phyloP scores from a whole-genome alignment of 805 yeast genomes.

The Nakazawaea anatomiae region DNA sequence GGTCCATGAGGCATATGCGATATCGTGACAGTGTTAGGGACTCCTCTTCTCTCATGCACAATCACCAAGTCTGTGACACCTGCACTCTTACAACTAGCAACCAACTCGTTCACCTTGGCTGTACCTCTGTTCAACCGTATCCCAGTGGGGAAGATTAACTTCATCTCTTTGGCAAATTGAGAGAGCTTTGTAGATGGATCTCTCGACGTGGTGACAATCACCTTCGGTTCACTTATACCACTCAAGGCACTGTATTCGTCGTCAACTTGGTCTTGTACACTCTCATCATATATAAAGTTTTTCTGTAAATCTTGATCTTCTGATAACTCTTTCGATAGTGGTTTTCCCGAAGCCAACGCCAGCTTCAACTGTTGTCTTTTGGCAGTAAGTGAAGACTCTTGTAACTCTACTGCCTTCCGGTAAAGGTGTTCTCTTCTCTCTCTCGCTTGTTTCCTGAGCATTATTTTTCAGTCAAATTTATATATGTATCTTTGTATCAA shows the following conservation, averaged over 20 bases:
- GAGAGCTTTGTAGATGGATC: conserved; percentile 80
- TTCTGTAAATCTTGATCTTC: conserved; percentile 79
- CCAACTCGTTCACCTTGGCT: conserved; percentile 77
- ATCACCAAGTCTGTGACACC: conserved; percentile 81
- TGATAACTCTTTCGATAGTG: conserved; percentile 83
- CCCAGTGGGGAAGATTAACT: conserved; percentile 83
- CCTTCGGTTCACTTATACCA: conserved; percentile 86
- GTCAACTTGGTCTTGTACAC: conserved; percentile 63
- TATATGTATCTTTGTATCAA: background rate
- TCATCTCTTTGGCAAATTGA: conserved; percentile 91
- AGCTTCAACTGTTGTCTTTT: conserved; percentile 82
- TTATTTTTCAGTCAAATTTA: conserved; percentile 12
- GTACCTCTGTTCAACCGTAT: conserved; percentile 91
- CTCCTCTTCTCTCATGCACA: conserved; percentile 96
- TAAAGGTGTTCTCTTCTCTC: conserved; percentile 92
- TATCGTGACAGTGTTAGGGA: conserved; percentile 87
- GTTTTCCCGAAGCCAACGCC: conserved; percentile 88
- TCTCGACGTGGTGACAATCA: conserved; percentile 90
- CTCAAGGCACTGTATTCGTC: conserved; percentile 87
- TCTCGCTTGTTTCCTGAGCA: conserved; percentile 91
- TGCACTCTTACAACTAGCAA: conserved; percentile 70
- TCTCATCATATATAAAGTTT: conserved; percentile 84
- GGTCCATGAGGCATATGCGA: conserved; percentile 99
- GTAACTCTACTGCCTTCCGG: conserved; percentile 82
- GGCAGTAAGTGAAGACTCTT: conserved; percentile 79